Conservation (phyloP, 1,284 basidiomycete genomes). For the Mixia osmundae region DNA sequence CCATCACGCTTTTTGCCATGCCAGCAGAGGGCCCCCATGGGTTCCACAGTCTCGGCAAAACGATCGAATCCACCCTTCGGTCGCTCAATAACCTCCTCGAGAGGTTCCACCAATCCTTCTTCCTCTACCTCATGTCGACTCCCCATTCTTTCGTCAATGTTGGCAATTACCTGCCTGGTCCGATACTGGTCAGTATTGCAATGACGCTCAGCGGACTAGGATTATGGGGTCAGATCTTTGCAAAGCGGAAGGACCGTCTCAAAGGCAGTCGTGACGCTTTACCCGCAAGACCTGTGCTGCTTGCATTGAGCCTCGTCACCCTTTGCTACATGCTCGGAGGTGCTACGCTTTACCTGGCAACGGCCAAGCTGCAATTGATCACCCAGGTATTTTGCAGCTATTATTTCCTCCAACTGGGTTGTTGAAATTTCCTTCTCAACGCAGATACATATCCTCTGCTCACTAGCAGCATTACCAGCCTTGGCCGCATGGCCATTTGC, state of each 20-base stretch:
- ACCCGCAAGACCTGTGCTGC: no score
- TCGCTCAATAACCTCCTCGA: constrained; percentile 81
- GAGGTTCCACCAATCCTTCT: constrained; percentile 80
- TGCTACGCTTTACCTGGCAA: neutral
- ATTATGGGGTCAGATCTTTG: constrained; percentile 33
- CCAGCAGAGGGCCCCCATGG: constrained; percentile 82
- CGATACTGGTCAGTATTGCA: constrained; percentile 49
- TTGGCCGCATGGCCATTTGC: constrained; percentile 15
- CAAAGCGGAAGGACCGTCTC: constrained; percentile 26
- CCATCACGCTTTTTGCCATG: constrained; percentile 66
- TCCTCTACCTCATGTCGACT: constrained; percentile 66
- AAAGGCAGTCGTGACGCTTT: constrained; percentile 32
- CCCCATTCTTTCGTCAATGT: constrained; percentile 65
- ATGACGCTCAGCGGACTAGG: constrained; percentile 58
- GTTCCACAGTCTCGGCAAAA: constrained; percentile 66
- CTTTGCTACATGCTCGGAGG: constrained; percentile 6
- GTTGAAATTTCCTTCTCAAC: constrained; percentile 4
- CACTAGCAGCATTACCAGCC: constrained; percentile 7
- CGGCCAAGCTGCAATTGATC: neutral
- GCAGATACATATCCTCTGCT: constrained; percentile 10
- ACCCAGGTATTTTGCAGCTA: neutral
- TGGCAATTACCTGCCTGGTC: constrained; percentile 65
- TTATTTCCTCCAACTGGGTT: no score
- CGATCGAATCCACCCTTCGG: constrained; percentile 60
- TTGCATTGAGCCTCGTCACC: constrained; percentile 18